Percentiles rank a stretch among this genome's conserved stretches.
These are phyloP conservation scores for Fusarium miscanthi DNA, from an alignment of 2,329 filamentous ascomycete genomes.

Conservation along the genomic window DNA sequence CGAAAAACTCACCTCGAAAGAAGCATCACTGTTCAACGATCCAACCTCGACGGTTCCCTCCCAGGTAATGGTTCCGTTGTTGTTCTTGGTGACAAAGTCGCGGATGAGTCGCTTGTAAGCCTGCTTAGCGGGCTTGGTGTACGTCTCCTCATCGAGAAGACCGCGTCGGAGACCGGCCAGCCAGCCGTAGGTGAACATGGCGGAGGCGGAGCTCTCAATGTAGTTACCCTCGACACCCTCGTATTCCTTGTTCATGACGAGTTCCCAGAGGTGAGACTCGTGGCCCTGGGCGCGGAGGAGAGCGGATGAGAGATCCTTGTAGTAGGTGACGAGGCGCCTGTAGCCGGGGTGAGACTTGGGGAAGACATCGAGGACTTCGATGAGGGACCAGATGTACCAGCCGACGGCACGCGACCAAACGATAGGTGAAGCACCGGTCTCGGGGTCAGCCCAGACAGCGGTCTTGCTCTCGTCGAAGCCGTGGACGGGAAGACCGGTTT, in stretches of 20 bases:
- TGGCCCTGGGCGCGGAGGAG: conserved; percentile 55
- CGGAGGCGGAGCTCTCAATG: conserved; percentile 68
- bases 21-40: conserved; percentile 60
- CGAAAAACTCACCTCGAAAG: conserved; percentile 57
- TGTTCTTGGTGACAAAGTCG: conserved; percentile 58
- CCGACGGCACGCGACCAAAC: conserved; percentile 66
- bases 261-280: conserved; percentile 64
- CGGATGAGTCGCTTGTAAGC: conserved; percentile 53
- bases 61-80: conserved; percentile 61
- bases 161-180: conserved; percentile 55
- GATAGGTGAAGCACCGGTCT: conserved; percentile 61
- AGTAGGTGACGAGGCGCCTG: conserved; percentile 52
- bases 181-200: conserved; percentile 67
- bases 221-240: conserved; percentile 64
- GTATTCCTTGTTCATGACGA: conserved; percentile 64
- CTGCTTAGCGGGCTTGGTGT: conserved; percentile 35
- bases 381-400: conserved; percentile 64
- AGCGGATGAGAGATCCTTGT: conserved; percentile 29
- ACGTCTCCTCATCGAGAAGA: conserved; percentile 40
- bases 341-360: conserved; percentile 53
- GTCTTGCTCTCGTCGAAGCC: conserved; percentile 63
- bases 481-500: conserved; percentile 60
- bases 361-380: conserved; percentile 61
- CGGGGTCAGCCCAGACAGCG: conserved; percentile 62
- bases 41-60: conserved; percentile 65